These are phyloP conservation scores for Xylaria flabelliformis DNA, from an alignment of 495 filamentous ascomycete genomes.

Conservation along the genomic window DNA sequence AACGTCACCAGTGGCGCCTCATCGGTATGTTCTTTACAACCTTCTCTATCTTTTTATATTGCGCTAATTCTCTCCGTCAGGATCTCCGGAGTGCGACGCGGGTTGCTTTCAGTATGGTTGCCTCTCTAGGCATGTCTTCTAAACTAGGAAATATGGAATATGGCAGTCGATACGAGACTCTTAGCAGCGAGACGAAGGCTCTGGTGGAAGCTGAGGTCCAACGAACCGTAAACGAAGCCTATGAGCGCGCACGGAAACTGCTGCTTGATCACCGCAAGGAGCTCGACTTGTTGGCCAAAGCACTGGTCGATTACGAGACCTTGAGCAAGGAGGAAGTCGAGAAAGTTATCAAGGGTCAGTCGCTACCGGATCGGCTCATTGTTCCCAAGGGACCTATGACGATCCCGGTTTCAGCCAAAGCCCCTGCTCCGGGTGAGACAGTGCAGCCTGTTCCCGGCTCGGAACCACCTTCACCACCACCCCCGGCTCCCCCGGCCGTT, in stretches of 20 bases:
- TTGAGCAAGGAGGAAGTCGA: conserved; percentile 86
- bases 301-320: conserved; percentile 92
- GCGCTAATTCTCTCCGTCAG: conserved; percentile 46
- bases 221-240: conserved; percentile 80
- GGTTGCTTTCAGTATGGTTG: conserved; percentile 84
- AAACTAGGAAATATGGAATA: conserved; percentile 90
- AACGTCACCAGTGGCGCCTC: conserved; percentile 85
- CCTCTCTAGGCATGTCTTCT: conserved; percentile 84
- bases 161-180: conserved; percentile 72
- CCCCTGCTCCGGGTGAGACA: conserved; percentile 34
- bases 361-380: conserved; percentile 62
- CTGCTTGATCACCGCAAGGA: conserved; percentile 76
- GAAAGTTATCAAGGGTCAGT: conserved; percentile 84
- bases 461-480: conserved; percentile 27
- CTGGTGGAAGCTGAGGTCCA: conserved; percentile 88
- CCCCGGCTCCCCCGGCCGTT: conserved; percentile 26
- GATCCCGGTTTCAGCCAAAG: conserved; percentile 46
- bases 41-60: background rate
- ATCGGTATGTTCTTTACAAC: conserved; percentile 59
- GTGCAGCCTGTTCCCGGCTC: conserved; percentile 32
- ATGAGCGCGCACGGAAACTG: conserved; percentile 73
- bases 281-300: conserved; percentile 84
- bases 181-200: conserved; percentile 83
- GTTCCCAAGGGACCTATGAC: conserved; percentile 57
- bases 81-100: conserved; percentile 83